Percentiles rank a stretch among this genome's conserved stretches.
Conservation (phyloP, 2,329 filamentous ascomycete species). For the Aspergillus nomiae region DNA sequence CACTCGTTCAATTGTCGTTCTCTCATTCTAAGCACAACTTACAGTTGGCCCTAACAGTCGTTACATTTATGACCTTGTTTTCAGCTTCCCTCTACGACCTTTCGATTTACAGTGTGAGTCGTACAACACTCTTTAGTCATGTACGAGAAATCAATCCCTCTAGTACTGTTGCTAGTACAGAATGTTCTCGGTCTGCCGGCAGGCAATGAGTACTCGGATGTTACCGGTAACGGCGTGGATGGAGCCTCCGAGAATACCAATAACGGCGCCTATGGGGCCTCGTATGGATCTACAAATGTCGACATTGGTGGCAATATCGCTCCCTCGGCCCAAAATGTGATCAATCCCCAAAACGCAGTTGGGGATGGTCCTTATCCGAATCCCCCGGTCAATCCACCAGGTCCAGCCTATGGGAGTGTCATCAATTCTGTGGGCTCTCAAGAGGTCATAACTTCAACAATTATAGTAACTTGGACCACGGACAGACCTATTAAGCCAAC, state of each 20-base stretch:
- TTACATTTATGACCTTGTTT: background rate
- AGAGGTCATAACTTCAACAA: background rate
- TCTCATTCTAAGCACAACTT: background rate
- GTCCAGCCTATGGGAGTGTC: background rate
- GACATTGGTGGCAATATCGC: background rate
- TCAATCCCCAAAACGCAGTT: background rate
- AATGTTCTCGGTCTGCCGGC: background rate
- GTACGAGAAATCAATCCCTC: background rate
- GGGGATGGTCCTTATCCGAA: background rate
- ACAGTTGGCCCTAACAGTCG: background rate
- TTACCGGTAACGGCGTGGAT: background rate
- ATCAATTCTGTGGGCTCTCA: background rate
- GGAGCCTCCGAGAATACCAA: background rate
- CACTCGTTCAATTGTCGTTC: background rate
- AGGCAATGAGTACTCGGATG: background rate
- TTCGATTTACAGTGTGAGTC: background rate
- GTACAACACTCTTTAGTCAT: background rate
- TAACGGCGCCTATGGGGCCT: background rate
- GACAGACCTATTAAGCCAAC: background rate
- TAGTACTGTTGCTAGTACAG: background rate
- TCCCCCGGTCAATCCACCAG: rapidly evolving
- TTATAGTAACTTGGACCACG: background rate
- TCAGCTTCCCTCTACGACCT: background rate
- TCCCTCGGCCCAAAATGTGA: background rate
- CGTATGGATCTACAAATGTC: background rate